Evolutionary conservation across 163 green algal genomes (phyloP), one percentile per base, ranked within the genome.

Genomic region (Scenedesmus sp.): DNA sequence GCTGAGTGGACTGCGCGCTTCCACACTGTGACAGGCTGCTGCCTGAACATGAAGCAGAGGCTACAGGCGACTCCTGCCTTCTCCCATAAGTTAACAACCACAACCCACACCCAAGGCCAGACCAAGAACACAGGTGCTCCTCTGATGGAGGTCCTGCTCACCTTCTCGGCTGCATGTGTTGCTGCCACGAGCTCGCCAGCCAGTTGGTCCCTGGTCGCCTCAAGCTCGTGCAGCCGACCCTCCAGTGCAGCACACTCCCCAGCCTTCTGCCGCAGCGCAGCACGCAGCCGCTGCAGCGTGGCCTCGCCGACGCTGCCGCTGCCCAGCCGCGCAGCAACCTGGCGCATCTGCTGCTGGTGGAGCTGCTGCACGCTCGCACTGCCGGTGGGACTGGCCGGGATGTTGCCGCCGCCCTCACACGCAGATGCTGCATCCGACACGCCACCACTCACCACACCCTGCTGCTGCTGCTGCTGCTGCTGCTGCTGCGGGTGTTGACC

Each of bases 141-240:
- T n/a, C n/a, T n/a, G n/a, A n/a, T n/a, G n/a, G n/a, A n/a, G n/a
- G n/a, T n/a, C n/a, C n/a, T n/a, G n/a, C 87, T 42, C 59, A 91
- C 87, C 78, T 91, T 44, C 49, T 96, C 94, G 9, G 92, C 93
- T 43, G 89, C 87, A 22, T 96, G 94, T 7, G 96, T 89, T 0
- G 94, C 92, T 20, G 76, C 44, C 61, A 98, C 95, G 42, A 99
- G 94, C 94, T 98, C 97, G 87, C 97, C 96, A 9, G 95, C 95
- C 82, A 98, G 92, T 81, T 94, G 94, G 86, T 97, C 95, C 22
- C 96, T 78, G 0, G 96, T 97, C 16, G 90, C 91, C 82, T 99
- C 95, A 83, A 98, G 91, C 76, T 96, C 93, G 20, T 76, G 78
- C 37, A 98, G 68, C 79, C 95, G 89, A n/a, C 86, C 88, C 92